Evolutionary conservation across 2,329 filamentous ascomycete genomes (phyloP).

Genomic region (Colletotrichum liaoningense): DNA sequence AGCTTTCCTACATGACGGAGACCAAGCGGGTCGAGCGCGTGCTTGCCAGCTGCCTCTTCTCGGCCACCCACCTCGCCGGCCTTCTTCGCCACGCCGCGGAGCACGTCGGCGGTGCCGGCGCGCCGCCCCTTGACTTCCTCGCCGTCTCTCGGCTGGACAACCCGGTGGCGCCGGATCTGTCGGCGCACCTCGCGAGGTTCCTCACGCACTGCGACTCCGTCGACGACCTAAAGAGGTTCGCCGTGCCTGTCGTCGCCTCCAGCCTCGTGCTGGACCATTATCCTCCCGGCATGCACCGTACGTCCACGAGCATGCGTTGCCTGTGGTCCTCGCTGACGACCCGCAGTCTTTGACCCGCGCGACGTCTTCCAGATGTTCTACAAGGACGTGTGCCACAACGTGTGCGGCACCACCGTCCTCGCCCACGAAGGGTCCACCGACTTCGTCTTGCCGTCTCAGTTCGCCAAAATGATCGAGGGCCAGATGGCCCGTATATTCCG

Average conservation of each 20-base stretch:
- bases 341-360: conserved; percentile 14
- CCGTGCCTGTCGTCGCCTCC: conserved; percentile 12
- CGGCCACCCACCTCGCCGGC: conserved; percentile 4
- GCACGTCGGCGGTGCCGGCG: not conserved
- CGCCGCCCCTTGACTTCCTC: conserved; percentile 16
- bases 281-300: conserved; percentile 13
- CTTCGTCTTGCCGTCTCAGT: conserved; percentile 5
- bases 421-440: not conserved
- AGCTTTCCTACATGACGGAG: conserved; percentile 12
- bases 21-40: not conserved
- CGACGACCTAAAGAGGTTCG: not conserved
- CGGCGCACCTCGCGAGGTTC: conserved; percentile 2
- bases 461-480: conserved; percentile 16
- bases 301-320: not conserved
- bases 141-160: not conserved
- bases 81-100: conserved; percentile 6
- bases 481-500: not conserved
- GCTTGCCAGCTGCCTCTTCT: conserved; percentile 11
- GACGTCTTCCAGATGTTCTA: conserved; percentile 24
- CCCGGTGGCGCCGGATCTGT: not conserved
- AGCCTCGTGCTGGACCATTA: conserved; percentile 20
- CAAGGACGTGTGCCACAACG: conserved; percentile 1
- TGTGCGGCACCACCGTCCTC: not conserved
- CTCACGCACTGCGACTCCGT: conserved; percentile 1
- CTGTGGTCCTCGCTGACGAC: not conserved